Base-by-base conservation (phyloP, 2,329 filamentous ascomycete species). In the Raffaelea albimanens region DNA sequence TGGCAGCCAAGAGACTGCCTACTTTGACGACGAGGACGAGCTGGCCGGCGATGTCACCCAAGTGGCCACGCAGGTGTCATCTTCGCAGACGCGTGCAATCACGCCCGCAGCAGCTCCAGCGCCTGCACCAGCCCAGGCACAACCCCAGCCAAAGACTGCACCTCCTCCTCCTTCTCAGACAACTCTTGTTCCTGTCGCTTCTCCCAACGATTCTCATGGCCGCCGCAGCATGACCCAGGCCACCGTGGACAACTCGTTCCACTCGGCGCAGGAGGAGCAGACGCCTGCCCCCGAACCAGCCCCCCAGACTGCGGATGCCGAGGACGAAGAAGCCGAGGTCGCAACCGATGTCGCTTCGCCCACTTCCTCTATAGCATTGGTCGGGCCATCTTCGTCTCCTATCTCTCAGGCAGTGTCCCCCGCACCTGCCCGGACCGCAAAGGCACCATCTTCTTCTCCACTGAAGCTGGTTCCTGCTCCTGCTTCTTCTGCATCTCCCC, bases 1-100 rank as follows among this genome's bases (percentile, higher is more conserved):
- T 65, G 83, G 82, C 42, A 84, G 81, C 56, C 79, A 82, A 47
- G 67, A 66, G n/a, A 67, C 74, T 38, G 65, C 22, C 9, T 22
- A 68, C 34, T 50, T 65, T 11, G 61, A 62, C 29, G 59, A 61
- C 8, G 55, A 60, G 13, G 52, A 53, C n/a, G 53, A 53, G 44
- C 49, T 53, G 11, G 52, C 50, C 10, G 50, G 42, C 18, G 48
- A 48, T 40, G 42, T 52, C 14, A 48, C 52, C 10, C 29, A 29
- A 4, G 34, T 25, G 7, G 29, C 39, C 20, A 4, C 39, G 13
- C 16, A 11, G 21, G 7, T 7, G 25, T 7, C 25, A n/a, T n/a
- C n/a, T n/a, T n/a, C n/a, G n/a, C n/a, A n/a, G 25, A 29, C 25
- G 25, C 25, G 25, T 29, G n/a, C n/a, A 40, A 4, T 16, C 19